Evolutionary conservation across 768 basidiomycete genomes (phyloP), one percentile per base, ranked within the genome.

Genomic region (Crassisporium funariophilum): DNA sequence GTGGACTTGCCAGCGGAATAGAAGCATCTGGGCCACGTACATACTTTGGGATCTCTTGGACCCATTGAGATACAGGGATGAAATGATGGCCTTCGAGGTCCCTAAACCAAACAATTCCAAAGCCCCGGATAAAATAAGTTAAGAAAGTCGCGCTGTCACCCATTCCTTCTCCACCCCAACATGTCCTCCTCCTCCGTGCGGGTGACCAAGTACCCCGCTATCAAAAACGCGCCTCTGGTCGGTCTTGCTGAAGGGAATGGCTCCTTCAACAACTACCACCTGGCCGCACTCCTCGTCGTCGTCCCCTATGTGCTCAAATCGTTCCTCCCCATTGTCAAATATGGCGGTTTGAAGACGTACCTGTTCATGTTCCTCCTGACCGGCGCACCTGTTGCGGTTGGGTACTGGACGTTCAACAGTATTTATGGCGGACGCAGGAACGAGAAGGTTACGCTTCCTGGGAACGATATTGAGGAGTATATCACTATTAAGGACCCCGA

Each of bases 381-480:
- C 29, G 91, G 88, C 25, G 36, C 88, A 0, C 97, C 94, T 12
- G 75, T 86, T 39, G 80, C 91, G 5, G 61, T 97, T 31, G 84
- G 73, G 1, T 99, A 99, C 76, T 99, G 97, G 97, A 78, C 83
- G 0, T 50, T 94, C 57, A 85, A 88, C 71, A 92, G 89, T 63
- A 82, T 75, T 58, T 89, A 88, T 55, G 94, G 95, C 21, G 60
- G 73, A 8, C 78, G 91, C 59, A 84, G 78, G 66, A 92, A 95
- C 69, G 85, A 90, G 54, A 93, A 94, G 73, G 84, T 94, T 59
- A 61, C 70, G 20, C 72, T 98, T 17, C 95, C 97, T 3, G 86
- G 86, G 50, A 89, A 86, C 68, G 80, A 88, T 58, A 82, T 97
- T 49, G 88, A 89, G 57, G 81, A 88, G 55, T 99, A 98, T 66